Evolutionary conservation across 345 rosid genomes (phyloP), one percentile per base, ranked within the genome.

Genomic region (Populus nigra): DNA sequence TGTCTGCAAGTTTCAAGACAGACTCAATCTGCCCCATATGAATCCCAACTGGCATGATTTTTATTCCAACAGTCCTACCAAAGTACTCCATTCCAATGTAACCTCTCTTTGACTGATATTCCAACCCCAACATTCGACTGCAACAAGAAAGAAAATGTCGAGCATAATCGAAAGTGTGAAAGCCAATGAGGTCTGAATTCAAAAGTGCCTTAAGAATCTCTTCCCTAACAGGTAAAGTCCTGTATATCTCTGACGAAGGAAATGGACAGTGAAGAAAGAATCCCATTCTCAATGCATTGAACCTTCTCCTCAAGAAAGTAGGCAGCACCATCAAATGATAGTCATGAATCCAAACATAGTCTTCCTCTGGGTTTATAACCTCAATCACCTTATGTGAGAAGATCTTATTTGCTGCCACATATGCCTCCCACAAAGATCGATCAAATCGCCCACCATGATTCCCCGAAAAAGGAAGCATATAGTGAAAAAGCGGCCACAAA

Each of bases 141-240:
- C 95, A 91, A 66, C 93, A 91, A 38, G 95, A 91, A 59, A 91
- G 85, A 83, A 91, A 91, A 87, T 91, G 95, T 23, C 99, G 86
- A n/a, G 99, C 99, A 83, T 95, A 95, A 83, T 95, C 99, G 59
- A 92, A 95, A 12, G 99, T 90, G 79, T 91, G 95, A 79, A 91
- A 91, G 68, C 95, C 95, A 72, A 91, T 88, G 67, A 91, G 90
- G 78, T 91, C 95, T 0, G 93, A 78, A 81, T 89, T 91, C 87
- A 91, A 71, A 59, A 91, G 90, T 3, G 95, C 95, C 84, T 81
- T 89, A 4, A 91, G 87, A 65, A 91, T 88, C 87, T 91, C 91
- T 76, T 91, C 93, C 85, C 95, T 88, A 39, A 91, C 95, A 8
- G 95, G 93, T 57, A 91, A 79, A 2, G 93, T 91, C 84, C 91